Evolutionary conservation across 2,329 filamentous ascomycete species (phyloP), one percentile per base, ranked within the genome.

Genomic region (Zymoseptoria pseudotritici): DNA sequence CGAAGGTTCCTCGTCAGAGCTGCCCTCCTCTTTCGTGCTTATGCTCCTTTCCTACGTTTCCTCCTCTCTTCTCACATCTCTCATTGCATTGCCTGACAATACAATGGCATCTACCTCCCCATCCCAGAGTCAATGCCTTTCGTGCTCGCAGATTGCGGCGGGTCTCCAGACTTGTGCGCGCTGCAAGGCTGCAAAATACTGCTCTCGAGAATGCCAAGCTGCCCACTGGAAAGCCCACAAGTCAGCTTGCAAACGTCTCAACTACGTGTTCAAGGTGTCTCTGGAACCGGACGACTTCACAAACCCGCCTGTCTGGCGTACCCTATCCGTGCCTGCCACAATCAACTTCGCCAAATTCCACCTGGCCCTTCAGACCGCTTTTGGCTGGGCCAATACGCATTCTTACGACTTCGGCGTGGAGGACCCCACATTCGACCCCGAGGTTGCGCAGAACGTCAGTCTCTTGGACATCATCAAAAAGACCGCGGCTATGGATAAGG

Each of bases 271-370:
- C 54, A 62, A 66, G 24, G 57, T 69, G 55, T 59, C 61, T 8
- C 55, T 71, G 8, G 50, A 51, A 17, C 57, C 60, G 2, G 50
- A 54, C 7, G 36, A 61, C 2, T 65, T 67, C 55, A 58, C 57
- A 36, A 56, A 70, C 19, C 69, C 70, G 1, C 59, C 54, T 2
- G 66, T 72, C 50, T 64, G 58, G 26, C 65, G 70, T 10, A 66
- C 65, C 3, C 60, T 72, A 0, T 70, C 69, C 7, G 62, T 65
- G 10, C 70, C 70, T 10, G 60, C 67, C 4, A 50, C 54, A 11
- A 58, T 65, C 2, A 66, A 64, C 2, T 71, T 72, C 54, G 50
- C 55, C n/a, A 52, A 64, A 22, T 61, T 72, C 24, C 70, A 71
- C 55, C 50, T 52, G 22, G 70, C 69, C 19, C 59, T 72, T 3